Evolutionary conservation across 768 basidiomycete species (phyloP), one percentile per base, ranked within the genome.

Genomic region (Naganishia onofrii): DNA sequence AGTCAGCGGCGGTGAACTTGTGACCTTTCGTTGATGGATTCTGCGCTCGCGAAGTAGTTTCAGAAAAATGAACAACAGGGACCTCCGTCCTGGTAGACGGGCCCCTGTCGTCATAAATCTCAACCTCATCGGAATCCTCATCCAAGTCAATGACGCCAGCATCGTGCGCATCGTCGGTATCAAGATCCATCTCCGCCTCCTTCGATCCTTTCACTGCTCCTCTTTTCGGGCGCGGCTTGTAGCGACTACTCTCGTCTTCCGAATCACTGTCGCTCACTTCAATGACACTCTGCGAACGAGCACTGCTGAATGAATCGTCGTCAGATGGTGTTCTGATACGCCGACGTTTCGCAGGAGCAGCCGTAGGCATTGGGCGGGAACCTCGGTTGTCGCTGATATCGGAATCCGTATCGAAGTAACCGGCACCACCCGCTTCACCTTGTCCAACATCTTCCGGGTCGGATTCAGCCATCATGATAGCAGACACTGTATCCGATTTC

Each of bases 171-270:
- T 60, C 56, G 23, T 69, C 56, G 19, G 56, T 42, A 26, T 34
- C 55, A 15, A 69, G 2, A 19, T 38, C 68, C 68, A 69, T 69
- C 36, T 60, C 68, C 12, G 57, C 68, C 57, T 69, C 68, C 21
- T 69, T 69, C n/a, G 68, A 69, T 19, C 68, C 68, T n/a, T 32
- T 42, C 12, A 58, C 29, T 8, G 56, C 56, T 8, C 67, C 53
- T 60, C 56, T 3, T 53, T 63, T 63, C 38, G 65, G 46, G 6
- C 31, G 65, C 21, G 28, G 31, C 26, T 44, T 42, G 23, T 54
- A 54, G 10, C 53, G 67, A 44, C n/a, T 32, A 38, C 36, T 57
- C 44, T 68, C 44, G 8, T 52, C 65, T 34, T 52, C 65, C n/a
- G 65, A 66, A n/a, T 32, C 29, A 6, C 21, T 21, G 13, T 68